Conservation (phyloP, 805 yeast genomes). For the Clavispora fructus region DNA sequence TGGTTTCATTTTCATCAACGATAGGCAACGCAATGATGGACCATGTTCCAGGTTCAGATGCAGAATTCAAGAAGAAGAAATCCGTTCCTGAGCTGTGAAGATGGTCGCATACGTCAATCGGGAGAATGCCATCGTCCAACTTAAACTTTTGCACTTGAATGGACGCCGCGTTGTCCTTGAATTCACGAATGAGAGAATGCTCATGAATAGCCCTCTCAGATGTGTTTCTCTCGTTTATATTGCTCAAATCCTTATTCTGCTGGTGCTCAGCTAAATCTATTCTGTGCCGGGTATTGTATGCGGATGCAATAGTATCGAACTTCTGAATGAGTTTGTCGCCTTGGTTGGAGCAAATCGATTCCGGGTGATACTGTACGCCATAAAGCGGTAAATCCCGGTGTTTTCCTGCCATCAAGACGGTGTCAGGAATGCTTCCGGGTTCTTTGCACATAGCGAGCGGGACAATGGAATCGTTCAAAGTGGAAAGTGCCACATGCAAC, state of each 20-base stretch:
- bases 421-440: constrained; percentile 19
- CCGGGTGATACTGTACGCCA: constrained; percentile 98
- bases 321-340: constrained; percentile 60
- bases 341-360: constrained; percentile 73
- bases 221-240: constrained; percentile 1
- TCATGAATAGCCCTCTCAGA: constrained; percentile 17
- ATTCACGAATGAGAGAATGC: constrained; percentile 12
- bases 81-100: constrained; percentile 19
- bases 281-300: constrained; percentile 24
- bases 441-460: constrained; percentile 56
- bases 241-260: not conserved
- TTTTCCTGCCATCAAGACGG: constrained; percentile 72
- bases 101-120: constrained; percentile 51
- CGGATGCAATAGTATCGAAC: constrained; percentile 50
- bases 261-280: constrained; percentile 5
- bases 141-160: constrained; percentile 3
- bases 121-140: constrained; percentile 13
- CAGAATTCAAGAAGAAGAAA: constrained; percentile 66
- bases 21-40: constrained; percentile 76
- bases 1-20: constrained; percentile 35
- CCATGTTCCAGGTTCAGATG: constrained; percentile 83
- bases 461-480: constrained; percentile 29
- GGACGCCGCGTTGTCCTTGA: not conserved
- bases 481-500: constrained; percentile 43
- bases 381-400: constrained; percentile 62